These are phyloP conservation scores for Alternaria metachromatica DNA, from an alignment of 2,329 filamentous ascomycete species.

Conservation along the genomic window DNA sequence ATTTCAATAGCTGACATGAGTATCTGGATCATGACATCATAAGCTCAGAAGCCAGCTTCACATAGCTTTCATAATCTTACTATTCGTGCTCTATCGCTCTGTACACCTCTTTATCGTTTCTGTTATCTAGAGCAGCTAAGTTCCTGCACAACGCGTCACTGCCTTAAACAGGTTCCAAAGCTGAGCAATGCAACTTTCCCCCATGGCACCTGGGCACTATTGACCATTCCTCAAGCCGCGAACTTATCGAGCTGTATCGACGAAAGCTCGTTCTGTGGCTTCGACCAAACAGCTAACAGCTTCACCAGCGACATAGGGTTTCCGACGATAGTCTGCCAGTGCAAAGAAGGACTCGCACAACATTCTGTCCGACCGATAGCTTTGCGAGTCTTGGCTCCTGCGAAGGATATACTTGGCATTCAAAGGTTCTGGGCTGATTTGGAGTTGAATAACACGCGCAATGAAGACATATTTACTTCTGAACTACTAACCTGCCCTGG, in stretches of 20 bases:
- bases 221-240: neutral
- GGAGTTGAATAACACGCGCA: neutral
- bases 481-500: neutral
- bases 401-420: slow-evolving; percentile 33
- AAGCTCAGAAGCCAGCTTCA: neutral
- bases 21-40: neutral
- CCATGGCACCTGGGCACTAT: neutral
- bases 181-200: neutral
- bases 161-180: neutral
- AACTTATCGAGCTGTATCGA: neutral
- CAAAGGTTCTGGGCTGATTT: slow-evolving; percentile 3
- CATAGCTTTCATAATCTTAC: neutral
- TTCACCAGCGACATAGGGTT: neutral
- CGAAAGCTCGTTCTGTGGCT: neutral
- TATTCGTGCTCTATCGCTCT: neutral
- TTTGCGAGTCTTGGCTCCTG: slow-evolving; percentile 19
- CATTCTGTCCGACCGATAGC: neutral
- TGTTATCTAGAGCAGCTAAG: neutral
- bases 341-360: neutral
- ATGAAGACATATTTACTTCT: neutral
- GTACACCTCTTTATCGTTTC: neutral
- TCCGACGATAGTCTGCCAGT: neutral
- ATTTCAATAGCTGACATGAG: neutral
- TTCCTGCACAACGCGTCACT: neutral
- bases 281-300: neutral